Evolutionary conservation across 441 rosid genomes (phyloP), one percentile per base, ranked within the genome.

Genomic region (Breynia disticha): DNA sequence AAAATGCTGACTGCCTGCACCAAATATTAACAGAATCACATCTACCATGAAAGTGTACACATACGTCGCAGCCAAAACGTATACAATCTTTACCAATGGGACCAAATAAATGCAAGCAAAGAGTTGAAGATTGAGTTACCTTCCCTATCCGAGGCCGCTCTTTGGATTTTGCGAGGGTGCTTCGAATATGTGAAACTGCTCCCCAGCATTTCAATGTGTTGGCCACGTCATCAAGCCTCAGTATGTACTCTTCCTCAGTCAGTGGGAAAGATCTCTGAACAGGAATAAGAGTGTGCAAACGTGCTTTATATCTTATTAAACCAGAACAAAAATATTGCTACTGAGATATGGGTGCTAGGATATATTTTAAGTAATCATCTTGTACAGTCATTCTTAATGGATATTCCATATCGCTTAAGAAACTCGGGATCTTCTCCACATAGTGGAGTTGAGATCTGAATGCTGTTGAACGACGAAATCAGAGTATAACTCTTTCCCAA

Each of bases 1-100:
- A 85, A 87, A 58, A 90, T 87, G 93, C 98, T 85, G 0, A 90
- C 98, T 18, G 98, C 98, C 98, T 87, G 90, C 61, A 63, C 12
- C 22, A 63, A 56, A 56, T 10, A 7, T 24, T 39, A 39, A 39
- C 43, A 39, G 11, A 39, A 39, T 24, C 32, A 24, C 32, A 24
- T 24, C 32, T 24, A 24, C 2, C 11, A 2, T 13, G 12, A 39
- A 39, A 1, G n/a, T 15, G 3, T 11, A 42, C 37, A 60, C 18
- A 18, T 16, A 16, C 12, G 53, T 19, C 54, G 50, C 28, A 18
- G 55, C 39, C 15, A 14, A 24, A 42, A 19, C 16, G 20, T 48
- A 1, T 14, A 21, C 14, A n/a, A n/a, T n/a, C n/a, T n/a, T n/a
- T n/a, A n/a, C n/a, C n/a, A n/a, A n/a, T 49, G 32, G 22, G 50